Percentiles rank a stretch among this genome's conserved stretches.
These are phyloP conservation scores for Penicillium sp. DNA, from an alignment of 2,329 filamentous ascomycete genomes.

Conservation along the genomic window DNA sequence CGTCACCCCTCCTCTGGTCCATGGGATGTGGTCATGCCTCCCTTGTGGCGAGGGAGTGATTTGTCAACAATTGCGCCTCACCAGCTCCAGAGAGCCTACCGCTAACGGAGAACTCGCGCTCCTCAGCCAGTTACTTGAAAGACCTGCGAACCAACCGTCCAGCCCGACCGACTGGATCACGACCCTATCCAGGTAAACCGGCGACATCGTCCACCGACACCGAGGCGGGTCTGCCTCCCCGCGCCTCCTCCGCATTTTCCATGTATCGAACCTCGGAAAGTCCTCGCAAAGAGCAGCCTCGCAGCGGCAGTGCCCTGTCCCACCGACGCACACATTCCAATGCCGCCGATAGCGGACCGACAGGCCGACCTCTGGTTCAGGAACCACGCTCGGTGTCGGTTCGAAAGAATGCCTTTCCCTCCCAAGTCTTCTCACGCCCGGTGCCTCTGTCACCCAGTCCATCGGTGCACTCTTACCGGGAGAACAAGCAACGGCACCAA, in stretches of 20 bases:
- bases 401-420: slow-evolving; percentile 34
- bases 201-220: slow-evolving; percentile 21
- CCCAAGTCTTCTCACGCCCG: slow-evolving; percentile 27
- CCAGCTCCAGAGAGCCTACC: background rate
- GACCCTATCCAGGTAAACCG: slow-evolving; percentile 51
- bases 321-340: slow-evolving; percentile 33
- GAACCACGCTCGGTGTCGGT: slow-evolving; percentile 29
- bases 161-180: slow-evolving; percentile 53
- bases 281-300: slow-evolving; percentile 25
- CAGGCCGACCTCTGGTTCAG: slow-evolving; percentile 36
- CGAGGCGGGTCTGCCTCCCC: slow-evolving; percentile 31
- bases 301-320: slow-evolving; percentile 38
- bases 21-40: background rate
- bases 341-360: slow-evolving; percentile 22
- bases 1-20: background rate
- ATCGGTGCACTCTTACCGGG: slow-evolving; percentile 49
- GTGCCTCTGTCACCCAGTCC: slow-evolving; percentile 33
- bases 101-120: slow-evolving; percentile 7
- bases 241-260: slow-evolving; percentile 41
- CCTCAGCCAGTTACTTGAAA: slow-evolving; percentile 53
- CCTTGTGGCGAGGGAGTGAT: background rate
- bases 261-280: slow-evolving; percentile 24
- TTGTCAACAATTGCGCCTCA: background rate
- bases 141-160: slow-evolving; percentile 54
- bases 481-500: slow-evolving; percentile 50